phyloP scores from a whole-genome alignment of 148 eudicot species.

The Tetragonia tetragonoides region DNA sequence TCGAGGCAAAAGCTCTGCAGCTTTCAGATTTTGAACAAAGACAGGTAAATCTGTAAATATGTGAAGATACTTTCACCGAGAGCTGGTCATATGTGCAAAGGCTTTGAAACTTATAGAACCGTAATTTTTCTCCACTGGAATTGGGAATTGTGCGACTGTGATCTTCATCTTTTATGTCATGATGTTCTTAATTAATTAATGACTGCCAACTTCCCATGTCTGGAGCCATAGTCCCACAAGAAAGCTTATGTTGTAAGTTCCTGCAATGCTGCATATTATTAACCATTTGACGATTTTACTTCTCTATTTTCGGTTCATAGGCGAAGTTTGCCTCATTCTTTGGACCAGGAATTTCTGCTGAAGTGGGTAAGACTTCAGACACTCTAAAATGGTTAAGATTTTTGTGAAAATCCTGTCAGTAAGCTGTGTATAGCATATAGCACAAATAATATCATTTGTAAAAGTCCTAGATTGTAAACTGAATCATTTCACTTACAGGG shows the following conservation, averaged over 20 bases:
- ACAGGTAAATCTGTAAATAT: conserved; percentile 65
- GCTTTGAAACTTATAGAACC: background rate
- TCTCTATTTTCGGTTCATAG: conserved; percentile 34
- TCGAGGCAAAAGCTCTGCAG: conserved; percentile 75
- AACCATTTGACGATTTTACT: background rate
- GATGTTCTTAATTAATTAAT: no score
- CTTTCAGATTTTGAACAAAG: conserved; percentile 85
- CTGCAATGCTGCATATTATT: background rate
- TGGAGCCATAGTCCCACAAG: background rate
- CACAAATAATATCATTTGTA: background rate
- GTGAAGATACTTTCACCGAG: background rate
- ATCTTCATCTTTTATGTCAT: background rate
- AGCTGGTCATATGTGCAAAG: background rate
- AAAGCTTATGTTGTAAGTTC: background rate
- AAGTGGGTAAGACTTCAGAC: conserved; percentile 63
- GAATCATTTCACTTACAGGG: conserved; percentile 43
- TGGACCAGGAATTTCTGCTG: conserved; percentile 93
- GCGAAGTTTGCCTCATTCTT: conserved; percentile 92
- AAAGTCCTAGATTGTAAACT: background rate
- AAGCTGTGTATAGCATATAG: background rate
- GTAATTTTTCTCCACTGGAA: background rate
- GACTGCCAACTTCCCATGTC: background rate
- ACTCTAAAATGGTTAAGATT: background rate
- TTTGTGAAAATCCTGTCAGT: background rate
- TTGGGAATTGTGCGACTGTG: background rate